Evolutionary conservation across 495 filamentous ascomycete species (phyloP).

Genomic region (Daldinia childiae): DNA sequence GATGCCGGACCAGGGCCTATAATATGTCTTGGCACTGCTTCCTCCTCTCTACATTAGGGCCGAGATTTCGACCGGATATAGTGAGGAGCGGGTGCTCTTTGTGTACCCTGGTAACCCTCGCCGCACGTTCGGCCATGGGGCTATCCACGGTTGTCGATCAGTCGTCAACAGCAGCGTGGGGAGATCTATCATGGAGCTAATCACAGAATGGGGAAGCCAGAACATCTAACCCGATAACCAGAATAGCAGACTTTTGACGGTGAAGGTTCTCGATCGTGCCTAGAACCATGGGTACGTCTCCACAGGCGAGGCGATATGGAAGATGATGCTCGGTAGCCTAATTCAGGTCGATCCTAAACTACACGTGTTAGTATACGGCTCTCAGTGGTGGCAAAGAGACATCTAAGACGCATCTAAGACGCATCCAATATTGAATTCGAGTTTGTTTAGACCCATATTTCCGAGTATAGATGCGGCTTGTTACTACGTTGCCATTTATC

Average conservation of each 20-base stretch:
- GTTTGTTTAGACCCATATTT: conserved; percentile 34
- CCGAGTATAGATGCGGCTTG: conserved; percentile 32
- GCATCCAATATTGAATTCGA: conserved; percentile 20
- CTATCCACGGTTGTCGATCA: conserved; percentile 22
- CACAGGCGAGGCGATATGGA: conserved; percentile 27
- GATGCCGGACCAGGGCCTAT: conserved; percentile 38
- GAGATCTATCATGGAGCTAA: background rate
- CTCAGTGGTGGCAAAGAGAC: conserved; percentile 27
- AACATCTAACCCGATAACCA: background rate
- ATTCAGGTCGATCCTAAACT: conserved; percentile 5
- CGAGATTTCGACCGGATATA: conserved; percentile 45
- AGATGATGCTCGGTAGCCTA: conserved; percentile 21
- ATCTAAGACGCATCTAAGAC: background rate
- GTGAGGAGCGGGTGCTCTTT: conserved; percentile 30
- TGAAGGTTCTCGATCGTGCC: conserved; percentile 19
- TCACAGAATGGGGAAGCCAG: no score
- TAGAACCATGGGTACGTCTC: conserved; percentile 11
- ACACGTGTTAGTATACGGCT: conserved; percentile 18
- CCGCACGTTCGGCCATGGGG: conserved; percentile 26
- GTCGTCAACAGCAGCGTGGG: conserved; percentile 2
- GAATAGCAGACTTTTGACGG: background rate
- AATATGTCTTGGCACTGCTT: conserved; percentile 27
- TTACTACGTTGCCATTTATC: conserved; percentile 42
- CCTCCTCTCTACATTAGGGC: conserved; percentile 41
- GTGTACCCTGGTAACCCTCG: conserved; percentile 18